These are phyloP conservation scores for Lactarius quietus DNA, from an alignment of 768 basidiomycete genomes.

Conservation along the genomic window DNA sequence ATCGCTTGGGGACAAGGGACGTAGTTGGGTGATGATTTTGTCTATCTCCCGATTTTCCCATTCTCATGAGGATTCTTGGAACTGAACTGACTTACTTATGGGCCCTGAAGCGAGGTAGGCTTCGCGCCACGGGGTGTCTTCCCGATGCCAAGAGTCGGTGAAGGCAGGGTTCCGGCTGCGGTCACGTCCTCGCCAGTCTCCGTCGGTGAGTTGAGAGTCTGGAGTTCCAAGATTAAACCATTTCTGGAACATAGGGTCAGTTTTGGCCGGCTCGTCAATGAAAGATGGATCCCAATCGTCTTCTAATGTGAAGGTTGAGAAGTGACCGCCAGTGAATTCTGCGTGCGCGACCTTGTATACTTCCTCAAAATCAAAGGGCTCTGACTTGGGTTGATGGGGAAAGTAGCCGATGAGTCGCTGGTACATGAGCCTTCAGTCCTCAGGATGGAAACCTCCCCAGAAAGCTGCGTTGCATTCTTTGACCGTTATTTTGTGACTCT, in stretches of 20 bases:
- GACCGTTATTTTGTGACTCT: background rate
- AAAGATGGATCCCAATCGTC: background rate
- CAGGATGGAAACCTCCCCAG: background rate
- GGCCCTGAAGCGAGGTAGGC: background rate
- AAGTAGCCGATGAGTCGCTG: no score
- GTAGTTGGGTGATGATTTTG: background rate
- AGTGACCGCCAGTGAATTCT: background rate
- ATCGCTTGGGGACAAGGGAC: background rate
- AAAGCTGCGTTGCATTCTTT: background rate
- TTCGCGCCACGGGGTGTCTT: background rate
- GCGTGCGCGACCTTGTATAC: background rate
- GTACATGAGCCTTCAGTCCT: background rate
- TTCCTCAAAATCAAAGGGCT: background rate
- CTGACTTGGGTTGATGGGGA: background rate
- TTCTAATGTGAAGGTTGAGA: background rate
- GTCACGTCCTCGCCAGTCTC: background rate
- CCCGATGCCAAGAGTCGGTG: background rate
- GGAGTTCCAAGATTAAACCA: background rate
- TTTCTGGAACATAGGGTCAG: no score
- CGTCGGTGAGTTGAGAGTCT: background rate
- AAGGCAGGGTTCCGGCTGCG: background rate
- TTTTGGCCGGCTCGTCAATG: accelerated
- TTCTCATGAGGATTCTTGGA: background rate
- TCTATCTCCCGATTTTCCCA: background rate
- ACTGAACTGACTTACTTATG: background rate